Base-by-base conservation (phyloP, 257 asterid genomes). In the Asclepias syriaca region DNA sequence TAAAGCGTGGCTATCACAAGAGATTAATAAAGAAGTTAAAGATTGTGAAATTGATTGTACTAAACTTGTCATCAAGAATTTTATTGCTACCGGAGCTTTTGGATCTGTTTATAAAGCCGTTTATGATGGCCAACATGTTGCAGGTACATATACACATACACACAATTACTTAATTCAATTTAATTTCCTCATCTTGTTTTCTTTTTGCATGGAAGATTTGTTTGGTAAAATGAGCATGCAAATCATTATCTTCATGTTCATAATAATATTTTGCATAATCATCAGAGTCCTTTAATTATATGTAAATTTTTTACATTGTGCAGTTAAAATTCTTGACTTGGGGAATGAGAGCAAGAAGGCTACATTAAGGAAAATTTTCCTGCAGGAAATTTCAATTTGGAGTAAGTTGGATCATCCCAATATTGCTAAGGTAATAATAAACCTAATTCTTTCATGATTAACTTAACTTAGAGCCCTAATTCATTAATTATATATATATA, bases 371-470 rank as follows among this genome's bases (percentile, higher is more conserved):
- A 40, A 51, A 15, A 15, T 49, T 18, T 72, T 80, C 60, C 27
- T 57, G 43, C 75, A 66, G 16, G 77, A 74, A 57, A 71, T 69
- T 10, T 72, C 74, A 5, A 12, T 76, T 7, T 77, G 81, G 77
- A 69, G 40, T 49, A 55, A 64, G 22, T 40, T 81, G 8, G 57
- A 61, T 34, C 82, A 81, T 27, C 74, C 80, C 0, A 77, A 81
- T 46, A 68, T 73, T 2, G 72, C 72, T 6, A 69, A 74, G 81
- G 81, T 72, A 43, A 43, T 43, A 2, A 1, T 43, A 67, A 11
- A 54, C 7, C 49, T 53, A 19, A 3, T 51, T 48, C 29, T n/a
- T 34, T 61, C 11, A 46, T 45, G 48, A 43, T 43, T 43, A 9
- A 43, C 7, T 8, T 43, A 43, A 8, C 8, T 43, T 7, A 43